Evolutionary conservation across 2,329 filamentous ascomycete species (phyloP).

Genomic region (Ascochyta fabae): DNA sequence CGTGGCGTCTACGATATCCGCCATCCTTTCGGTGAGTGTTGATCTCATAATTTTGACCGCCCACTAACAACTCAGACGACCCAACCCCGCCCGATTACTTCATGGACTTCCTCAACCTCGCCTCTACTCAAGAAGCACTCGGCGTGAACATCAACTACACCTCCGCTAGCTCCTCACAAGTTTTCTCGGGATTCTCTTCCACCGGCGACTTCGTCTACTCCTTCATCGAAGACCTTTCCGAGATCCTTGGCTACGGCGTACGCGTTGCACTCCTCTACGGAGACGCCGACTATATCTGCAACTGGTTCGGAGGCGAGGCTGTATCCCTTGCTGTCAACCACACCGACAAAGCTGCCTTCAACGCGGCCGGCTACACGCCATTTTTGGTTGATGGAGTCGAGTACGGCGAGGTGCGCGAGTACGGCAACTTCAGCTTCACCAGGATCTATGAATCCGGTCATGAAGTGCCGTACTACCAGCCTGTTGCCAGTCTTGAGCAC

Average conservation of each 20-base stretch:
- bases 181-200: constrained; percentile 54
- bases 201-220: constrained; percentile 57
- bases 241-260: constrained; percentile 61
- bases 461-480: constrained; percentile 54
- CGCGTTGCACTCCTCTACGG: constrained; percentile 64
- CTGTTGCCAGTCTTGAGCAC: constrained; percentile 37
- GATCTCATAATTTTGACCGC: neutral
- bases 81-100: constrained; percentile 61
- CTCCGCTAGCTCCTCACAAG: constrained; percentile 42
- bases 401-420: constrained; percentile 51
- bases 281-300: constrained; percentile 65
- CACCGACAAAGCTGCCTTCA: constrained; percentile 59
- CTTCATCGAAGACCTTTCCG: constrained; percentile 55
- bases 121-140: constrained; percentile 58
- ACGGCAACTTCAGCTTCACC: constrained; percentile 51
- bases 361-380: constrained; percentile 74
- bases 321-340: constrained; percentile 67
- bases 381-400: constrained; percentile 52
- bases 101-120: constrained; percentile 59
- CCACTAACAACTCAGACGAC: constrained; percentile 45
- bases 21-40: constrained; percentile 44
- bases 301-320: constrained; percentile 76
- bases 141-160: constrained; percentile 64
- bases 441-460: constrained; percentile 51
- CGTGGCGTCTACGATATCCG: constrained; percentile 64